phyloP scores from a whole-genome alignment of 2,329 filamentous ascomycete genomes.

The Tolypocladium guangdongense region DNA sequence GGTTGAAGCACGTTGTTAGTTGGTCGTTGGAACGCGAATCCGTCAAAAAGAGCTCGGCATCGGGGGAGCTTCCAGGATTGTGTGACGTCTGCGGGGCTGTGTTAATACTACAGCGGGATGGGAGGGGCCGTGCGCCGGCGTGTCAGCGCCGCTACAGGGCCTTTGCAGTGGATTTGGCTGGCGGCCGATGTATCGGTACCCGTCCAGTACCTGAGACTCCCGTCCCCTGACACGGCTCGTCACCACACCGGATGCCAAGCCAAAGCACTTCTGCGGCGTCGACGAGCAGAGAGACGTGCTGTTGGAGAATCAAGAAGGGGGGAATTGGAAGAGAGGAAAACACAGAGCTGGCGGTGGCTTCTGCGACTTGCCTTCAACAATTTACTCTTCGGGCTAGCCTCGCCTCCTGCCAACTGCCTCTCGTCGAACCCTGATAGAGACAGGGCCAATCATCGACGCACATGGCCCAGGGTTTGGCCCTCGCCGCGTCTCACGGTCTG shows the following conservation, averaged over 20 bases:
- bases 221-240: not conserved
- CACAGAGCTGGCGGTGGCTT: not conserved
- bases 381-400: not conserved
- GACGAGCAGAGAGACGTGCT: not conserved
- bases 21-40: not conserved
- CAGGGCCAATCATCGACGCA: slow-evolving; percentile 13
- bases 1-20: not conserved
- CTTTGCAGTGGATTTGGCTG: not conserved
- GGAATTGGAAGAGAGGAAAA: not conserved
- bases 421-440: not conserved
- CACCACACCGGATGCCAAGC: not conserved
- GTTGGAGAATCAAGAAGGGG: not conserved
- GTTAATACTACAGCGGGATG: not conserved
- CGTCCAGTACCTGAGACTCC: not conserved
- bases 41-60: not conserved
- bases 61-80: not conserved
- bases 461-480: slow-evolving; percentile 14
- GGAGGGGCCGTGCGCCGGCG: not conserved
- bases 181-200: not conserved
- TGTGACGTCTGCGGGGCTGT: not conserved
- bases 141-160: not conserved
- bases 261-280: not conserved
- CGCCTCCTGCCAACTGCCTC: not conserved
- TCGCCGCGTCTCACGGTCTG: not conserved
- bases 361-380: not conserved